Base-by-base conservation (phyloP, 768 basidiomycete species). In the Paxillus involutus region DNA sequence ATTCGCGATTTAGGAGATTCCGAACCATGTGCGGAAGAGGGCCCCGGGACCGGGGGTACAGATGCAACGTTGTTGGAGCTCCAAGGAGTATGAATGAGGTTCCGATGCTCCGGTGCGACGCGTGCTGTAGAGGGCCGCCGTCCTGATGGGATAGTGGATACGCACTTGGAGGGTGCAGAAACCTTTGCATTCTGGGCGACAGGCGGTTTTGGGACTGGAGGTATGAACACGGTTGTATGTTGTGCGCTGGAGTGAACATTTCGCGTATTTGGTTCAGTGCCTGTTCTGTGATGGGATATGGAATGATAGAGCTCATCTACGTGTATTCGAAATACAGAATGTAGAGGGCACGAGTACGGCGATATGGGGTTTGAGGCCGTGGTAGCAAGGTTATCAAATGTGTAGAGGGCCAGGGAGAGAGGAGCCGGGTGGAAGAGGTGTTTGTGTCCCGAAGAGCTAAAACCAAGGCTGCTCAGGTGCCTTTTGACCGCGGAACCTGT, bases 371-470 rank as follows among this genome's bases (percentile, higher is more conserved):
- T 24, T 0, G 47, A 21, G 42, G 55, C 53, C 5, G 55, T n/a
- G 13, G 47, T 43, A 9, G 55, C 57, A 29, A 63, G 8, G 45
- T 60, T 55, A 57, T 70, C 71, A 6, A 70, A 65, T 37, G 59
- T 51, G 40, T 51, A 67, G n/a, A 83, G 63, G 4, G 75, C 72
- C 12, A 66, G 40, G 1, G 63, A 51, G 30, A 79, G 68, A 3
- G 77, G 63, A 3, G 75, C 68, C 0, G 81, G 81, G 52, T 80
- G 68, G 48, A 77, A 80, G 21, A 81, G 63, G 17, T 57, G 51
- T 6, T 61, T 63, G 41, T 68, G 58, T 6, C 56, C 44, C 10
- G 63, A 64, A 30, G 74, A 64, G 13, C 54, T 47, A 59, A 73
- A 73, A 26, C 58, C 59, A 52, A 68, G 51, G 44, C 49, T 6